phyloP scores from a whole-genome alignment of 768 basidiomycete species.

The Leccinum olivaceopallidum region DNA sequence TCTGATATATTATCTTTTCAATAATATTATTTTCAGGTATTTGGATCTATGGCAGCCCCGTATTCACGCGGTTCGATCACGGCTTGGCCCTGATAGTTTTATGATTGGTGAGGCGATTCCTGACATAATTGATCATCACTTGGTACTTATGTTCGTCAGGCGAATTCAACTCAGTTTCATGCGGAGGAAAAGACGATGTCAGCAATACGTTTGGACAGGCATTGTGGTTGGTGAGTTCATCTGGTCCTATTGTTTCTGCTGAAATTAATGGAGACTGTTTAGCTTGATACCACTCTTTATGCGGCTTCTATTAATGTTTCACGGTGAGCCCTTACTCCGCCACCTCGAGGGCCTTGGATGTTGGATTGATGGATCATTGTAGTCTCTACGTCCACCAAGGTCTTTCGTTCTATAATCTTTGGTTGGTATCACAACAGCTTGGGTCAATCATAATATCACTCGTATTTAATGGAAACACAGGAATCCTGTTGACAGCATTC shows the following conservation, averaged over 20 bases:
- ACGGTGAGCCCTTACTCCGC: slow-evolving; percentile 29
- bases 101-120: slow-evolving; percentile 39
- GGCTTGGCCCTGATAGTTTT: slow-evolving; percentile 49
- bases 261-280: neutral
- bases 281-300: slow-evolving; percentile 24
- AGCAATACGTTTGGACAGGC: slow-evolving; percentile 58
- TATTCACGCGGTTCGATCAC: slow-evolving; percentile 45
- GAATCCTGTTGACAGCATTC: slow-evolving; percentile 49
- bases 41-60: slow-evolving; percentile 58
- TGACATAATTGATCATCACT: neutral
- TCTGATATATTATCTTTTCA: neutral
- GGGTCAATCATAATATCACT: neutral
- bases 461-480: slow-evolving; percentile 25
- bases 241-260: neutral
- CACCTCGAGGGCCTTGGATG: neutral
- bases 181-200: slow-evolving; percentile 48
- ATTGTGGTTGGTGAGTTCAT: slow-evolving; percentile 47
- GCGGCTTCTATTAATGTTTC: slow-evolving; percentile 46
- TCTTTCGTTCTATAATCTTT: slow-evolving; percentile 45
- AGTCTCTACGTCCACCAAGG: slow-evolving; percentile 58
- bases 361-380: neutral
- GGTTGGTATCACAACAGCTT: slow-evolving; percentile 31
- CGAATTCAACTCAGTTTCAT: slow-evolving; percentile 58
- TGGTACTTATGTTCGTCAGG: slow-evolving; percentile 31
- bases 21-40: slow-evolving; percentile 35